Conservation (phyloP, 78 protist genomes). For the Dictyostelium citrinum region DNA sequence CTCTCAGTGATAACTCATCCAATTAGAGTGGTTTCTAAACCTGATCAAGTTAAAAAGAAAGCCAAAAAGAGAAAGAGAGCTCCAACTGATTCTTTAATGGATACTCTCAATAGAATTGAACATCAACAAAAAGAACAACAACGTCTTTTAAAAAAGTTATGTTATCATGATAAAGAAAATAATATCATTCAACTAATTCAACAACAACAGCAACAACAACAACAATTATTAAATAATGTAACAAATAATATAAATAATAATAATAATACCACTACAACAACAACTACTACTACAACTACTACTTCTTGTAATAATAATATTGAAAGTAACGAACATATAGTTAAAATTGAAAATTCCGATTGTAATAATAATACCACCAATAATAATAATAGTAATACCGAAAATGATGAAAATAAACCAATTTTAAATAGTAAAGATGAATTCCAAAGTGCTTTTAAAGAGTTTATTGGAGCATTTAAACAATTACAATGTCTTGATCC, state of each 20-base stretch:
- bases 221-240: neutral
- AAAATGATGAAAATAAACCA: neutral
- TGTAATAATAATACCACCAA: neutral
- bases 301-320: neutral
- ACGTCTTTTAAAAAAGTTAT: slow-evolving; percentile 37
- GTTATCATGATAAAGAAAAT: slow-evolving; percentile 52
- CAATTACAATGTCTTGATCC: slow-evolving; percentile 65
- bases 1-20: slow-evolving; percentile 68
- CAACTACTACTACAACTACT: neutral
- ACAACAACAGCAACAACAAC: slow-evolving; percentile 3
- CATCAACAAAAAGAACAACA: slow-evolving; percentile 79
- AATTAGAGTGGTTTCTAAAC: slow-evolving; percentile 75
- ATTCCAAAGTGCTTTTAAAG: slow-evolving; percentile 69
- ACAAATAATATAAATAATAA: neutral
- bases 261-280: neutral
- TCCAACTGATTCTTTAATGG: slow-evolving; percentile 76
- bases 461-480: slow-evolving; percentile 57
- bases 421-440: slow-evolving; percentile 24
- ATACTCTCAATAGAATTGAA: slow-evolving; percentile 64
- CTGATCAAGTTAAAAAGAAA: slow-evolving; percentile 80
- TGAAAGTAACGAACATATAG: neutral
- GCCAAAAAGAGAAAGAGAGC: slow-evolving; percentile 82
- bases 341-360: neutral
- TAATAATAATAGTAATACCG: neutral
- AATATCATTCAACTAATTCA: neutral